Evolutionary conservation across 2,329 filamentous ascomycete genomes (phyloP), one percentile per base, ranked within the genome.

Genomic region (Acephala macrosclerotiorum): DNA sequence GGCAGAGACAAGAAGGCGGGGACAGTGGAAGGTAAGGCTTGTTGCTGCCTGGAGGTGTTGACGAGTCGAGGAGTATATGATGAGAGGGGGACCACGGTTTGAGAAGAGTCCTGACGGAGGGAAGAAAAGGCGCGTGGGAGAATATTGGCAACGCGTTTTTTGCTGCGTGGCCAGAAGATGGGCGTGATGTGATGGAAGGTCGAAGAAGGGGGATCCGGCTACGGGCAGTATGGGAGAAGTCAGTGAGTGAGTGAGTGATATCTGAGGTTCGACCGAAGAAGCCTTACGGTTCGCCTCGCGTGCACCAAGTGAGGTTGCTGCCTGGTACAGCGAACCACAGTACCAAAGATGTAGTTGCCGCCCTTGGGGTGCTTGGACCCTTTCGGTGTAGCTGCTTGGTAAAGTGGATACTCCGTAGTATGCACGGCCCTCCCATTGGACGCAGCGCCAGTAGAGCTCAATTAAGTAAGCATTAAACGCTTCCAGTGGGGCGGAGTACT

Each of bases 21-120:
- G 49, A 53, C 12, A 12, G 14, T 25, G 49, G 25, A 53, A 53
- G 49, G 49, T 53, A 53, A 53, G 25, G 49, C 49, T 53, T 6
- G 26, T 53, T 26, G 49, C 26, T 53, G 49, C 49, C 49, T 53
- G 18, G 49, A 53, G 45, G n/a, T 18, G 49, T 53, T 29, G 49
- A 29, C 49, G 49, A 53, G 49, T 53, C 25, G 3, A 53, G 49
- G 22, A 53, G 49, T 53, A 53, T 53, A 53, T 53, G 49, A 53
- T 33, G 8, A 22, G 49, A 26, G 49, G 26, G 25, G 49, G 5
- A 26, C 25, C 25, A 14, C 49, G 6, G 26, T 29, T 16, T 18
- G 22, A 9, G 16, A 14, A 53, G 25, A 18, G 49, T 53, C 49
- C 25, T 53, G 49, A 16, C 14, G 25, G 25, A 29, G 18, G 49